Conservation (phyloP, 2,329 filamentous ascomycete genomes). For the Xylariaceae sp. region DNA sequence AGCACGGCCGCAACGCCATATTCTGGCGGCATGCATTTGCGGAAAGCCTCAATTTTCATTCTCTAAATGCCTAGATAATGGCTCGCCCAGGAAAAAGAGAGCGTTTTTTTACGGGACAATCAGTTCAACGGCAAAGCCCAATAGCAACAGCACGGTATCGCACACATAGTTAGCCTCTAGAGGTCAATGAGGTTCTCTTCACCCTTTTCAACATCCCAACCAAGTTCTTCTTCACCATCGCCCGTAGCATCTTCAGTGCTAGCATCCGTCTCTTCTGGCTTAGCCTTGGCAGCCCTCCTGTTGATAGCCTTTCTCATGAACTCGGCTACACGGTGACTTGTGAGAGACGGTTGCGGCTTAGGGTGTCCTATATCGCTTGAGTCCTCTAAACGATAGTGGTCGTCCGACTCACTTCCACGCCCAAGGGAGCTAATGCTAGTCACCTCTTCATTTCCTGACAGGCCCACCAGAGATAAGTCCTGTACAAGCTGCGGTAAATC, state of each 20-base stretch:
- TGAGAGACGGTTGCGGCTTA: background rate
- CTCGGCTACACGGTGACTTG: background rate
- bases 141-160: background rate
- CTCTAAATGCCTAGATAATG: background rate
- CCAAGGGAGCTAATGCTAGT: no score
- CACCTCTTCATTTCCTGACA: no score
- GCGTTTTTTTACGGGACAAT: background rate
- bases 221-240: background rate
- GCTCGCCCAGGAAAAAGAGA: background rate
- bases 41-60: no score
- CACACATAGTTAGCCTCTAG: slow-evolving; percentile 1
- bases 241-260: slow-evolving; percentile 2
- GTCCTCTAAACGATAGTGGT: no score
- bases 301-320: background rate
- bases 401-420: no score
- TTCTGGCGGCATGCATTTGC: no score
- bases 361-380: no score
- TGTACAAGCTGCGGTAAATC: background rate
- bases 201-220: slow-evolving; percentile 1
- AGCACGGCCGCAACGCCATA: no score
- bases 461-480: background rate
- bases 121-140: background rate
- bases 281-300: slow-evolving; percentile 2
- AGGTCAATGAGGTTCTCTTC: slow-evolving; percentile 15
- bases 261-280: slow-evolving; percentile 21